A percentile compares a stretch with the other conserved stretches of the same genome.
Evolutionary conservation across 305 asterid genomes (phyloP).

Genomic region (Solanum aculeatissimum): DNA sequence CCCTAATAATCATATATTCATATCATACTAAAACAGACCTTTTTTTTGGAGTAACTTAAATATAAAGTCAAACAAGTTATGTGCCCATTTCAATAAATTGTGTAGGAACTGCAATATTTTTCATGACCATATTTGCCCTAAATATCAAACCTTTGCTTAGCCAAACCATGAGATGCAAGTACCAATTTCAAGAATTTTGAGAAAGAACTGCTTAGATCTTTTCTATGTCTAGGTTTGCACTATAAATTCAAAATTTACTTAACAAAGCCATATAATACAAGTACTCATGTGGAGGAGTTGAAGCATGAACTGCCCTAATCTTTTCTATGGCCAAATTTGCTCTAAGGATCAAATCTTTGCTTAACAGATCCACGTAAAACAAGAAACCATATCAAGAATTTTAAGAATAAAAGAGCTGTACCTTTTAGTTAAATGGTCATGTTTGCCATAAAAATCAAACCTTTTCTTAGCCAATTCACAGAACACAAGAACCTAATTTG

Average conservation of each 20-base stretch:
- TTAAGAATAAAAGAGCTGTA: neutral
- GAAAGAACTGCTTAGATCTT: neutral
- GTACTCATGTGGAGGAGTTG: neutral
- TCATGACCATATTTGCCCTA: neutral
- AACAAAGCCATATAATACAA: neutral
- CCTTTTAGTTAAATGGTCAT: neutral
- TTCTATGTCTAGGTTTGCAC: neutral
- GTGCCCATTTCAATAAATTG: neutral
- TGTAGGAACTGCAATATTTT: neutral
- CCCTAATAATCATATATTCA: slow-evolving; percentile 18
- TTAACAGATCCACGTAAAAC: neutral
- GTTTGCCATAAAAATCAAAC: neutral
- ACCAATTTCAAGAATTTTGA: neutral
- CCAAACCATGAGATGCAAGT: neutral
- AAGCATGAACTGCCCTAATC: neutral
- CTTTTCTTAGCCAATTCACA: neutral
- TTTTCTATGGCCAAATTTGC: neutral
- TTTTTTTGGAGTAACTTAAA: neutral
- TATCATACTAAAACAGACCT: neutral
- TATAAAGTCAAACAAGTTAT: neutral
- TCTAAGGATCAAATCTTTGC: neutral
- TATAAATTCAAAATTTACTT: neutral
- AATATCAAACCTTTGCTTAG: neutral
- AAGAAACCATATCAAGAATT: neutral
- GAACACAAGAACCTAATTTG: neutral